Evolutionary conservation across 2,329 filamentous ascomycete species (phyloP).

Genomic region (Apiospora arundinis): DNA sequence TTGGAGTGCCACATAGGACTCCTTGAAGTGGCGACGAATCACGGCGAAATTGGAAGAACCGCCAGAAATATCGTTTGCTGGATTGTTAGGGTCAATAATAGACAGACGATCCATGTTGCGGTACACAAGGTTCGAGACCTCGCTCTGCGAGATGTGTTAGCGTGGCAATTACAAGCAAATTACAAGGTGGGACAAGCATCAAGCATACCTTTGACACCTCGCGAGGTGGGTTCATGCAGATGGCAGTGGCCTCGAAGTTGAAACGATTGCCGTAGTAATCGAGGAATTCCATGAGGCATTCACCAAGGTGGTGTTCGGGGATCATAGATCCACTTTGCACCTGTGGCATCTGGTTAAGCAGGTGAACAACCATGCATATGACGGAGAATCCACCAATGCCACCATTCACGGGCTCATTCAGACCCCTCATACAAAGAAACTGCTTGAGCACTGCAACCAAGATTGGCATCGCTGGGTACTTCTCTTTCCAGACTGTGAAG

Average conservation of each 20-base stretch:
- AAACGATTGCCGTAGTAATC: conserved; percentile 88
- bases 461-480: conserved; percentile 85
- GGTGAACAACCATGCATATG: conserved; percentile 90
- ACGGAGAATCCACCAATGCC: conserved; percentile 94
- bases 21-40: conserved; percentile 73
- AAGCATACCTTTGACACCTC: conserved; percentile 67
- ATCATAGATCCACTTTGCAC: conserved; percentile 66
- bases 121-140: conserved; percentile 56
- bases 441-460: conserved; percentile 92
- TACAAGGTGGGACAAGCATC: conserved; percentile 34
- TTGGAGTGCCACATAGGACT: conserved; percentile 65
- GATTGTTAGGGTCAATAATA: conserved; percentile 90
- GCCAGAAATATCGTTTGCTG: conserved; percentile 86
- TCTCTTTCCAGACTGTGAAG: conserved; percentile 78
- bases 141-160: conserved; percentile 42
- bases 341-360: conserved; percentile 81
- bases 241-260: conserved; percentile 71
- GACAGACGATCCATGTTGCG: conserved; percentile 73
- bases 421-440: conserved; percentile 83
- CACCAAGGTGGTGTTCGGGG: conserved; percentile 73
- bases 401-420: conserved; percentile 91
- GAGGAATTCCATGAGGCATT: conserved; percentile 86
- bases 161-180: too few relatives aligned
- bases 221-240: conserved; percentile 79
- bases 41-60: conserved; percentile 74